Base-by-base conservation (phyloP, 441 rosid genomes). In the Populus hybrid region DNA sequence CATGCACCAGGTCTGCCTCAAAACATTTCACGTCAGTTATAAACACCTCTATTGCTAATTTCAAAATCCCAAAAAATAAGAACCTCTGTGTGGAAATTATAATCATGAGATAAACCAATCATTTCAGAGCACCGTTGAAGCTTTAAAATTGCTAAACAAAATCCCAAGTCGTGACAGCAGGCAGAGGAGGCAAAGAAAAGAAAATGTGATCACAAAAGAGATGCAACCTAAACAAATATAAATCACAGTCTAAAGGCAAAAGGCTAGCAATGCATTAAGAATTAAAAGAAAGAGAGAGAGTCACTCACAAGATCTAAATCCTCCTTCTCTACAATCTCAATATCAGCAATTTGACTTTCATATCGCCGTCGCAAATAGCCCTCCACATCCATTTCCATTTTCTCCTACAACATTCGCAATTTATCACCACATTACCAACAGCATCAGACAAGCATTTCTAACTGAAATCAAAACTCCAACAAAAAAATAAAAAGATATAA, bases 221-320 rank as follows among this genome's bases (percentile, higher is more conserved):
- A 54, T 54, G 6, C n/a, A 54, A 5, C n/a, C n/a, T 54, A 54
- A 18, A 18, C 61, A 54, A 54, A 54, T 18, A 54, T 54, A 18
- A 16, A 54, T 16, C 59, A 50, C n/a, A 14, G 59, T 16, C 21
- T 54, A 54, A 54, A 54, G n/a, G 73, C 67, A 67, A 12, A 76
- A 67, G 40, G 63, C 18, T 42, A 70, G 70, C 9, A 20, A 76
- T 16, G 61, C 11, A 57, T 54, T 50, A 61, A 57, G 65, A 50
- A 61, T 14, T 9, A 70, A 36, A 70, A 10, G 30, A 66, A 11
- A 59, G 26, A 8, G 10, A 50, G 24, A 74, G 26, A 72, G 63
- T 63, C 73, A 83, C 97, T 91, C 84, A 94, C 99, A 79, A 96
- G 92, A 91, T 90, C 89, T 76, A 96, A 95, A 85, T 96, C 98